Evolutionary conservation across 371 early-diverging fungal species (phyloP).

Genomic region (Mortierella sp.): DNA sequence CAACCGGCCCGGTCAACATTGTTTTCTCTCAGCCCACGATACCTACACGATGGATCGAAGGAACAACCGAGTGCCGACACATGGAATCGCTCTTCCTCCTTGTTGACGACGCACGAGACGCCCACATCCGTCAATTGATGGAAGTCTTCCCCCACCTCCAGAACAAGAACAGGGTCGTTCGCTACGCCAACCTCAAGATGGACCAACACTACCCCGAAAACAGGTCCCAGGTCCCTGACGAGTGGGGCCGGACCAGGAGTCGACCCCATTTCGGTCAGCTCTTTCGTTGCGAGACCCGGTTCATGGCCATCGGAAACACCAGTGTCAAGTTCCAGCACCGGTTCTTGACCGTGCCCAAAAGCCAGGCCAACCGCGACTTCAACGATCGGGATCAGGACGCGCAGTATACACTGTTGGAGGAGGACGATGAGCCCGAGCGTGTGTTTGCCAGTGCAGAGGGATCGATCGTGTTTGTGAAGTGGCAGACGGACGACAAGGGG

Average conservation of each 20-base stretch:
- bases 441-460: conserved; percentile 46
- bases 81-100: conserved; percentile 37
- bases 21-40: conserved; percentile 26
- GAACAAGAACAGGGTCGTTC: conserved; percentile 34
- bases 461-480: conserved; percentile 38
- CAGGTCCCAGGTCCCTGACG: neutral
- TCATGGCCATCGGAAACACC: conserved; percentile 36
- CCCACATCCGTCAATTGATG: conserved; percentile 34
- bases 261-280: conserved; percentile 28
- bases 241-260: neutral
- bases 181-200: conserved; percentile 39
- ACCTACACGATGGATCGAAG: conserved; percentile 30
- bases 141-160: conserved; percentile 20
- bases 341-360: conserved; percentile 41
- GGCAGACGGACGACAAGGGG: conserved; percentile 44
- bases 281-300: conserved; percentile 40
- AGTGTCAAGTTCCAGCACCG: conserved; percentile 41
- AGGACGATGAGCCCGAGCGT: conserved; percentile 41
- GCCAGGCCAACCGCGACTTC: conserved; percentile 39
- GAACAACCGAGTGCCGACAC: conserved; percentile 30
- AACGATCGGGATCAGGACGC: conserved; percentile 37
- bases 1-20: conserved; percentile 18
- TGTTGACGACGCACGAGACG: conserved; percentile 38
- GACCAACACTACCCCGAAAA: conserved; percentile 40
- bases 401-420: conserved; percentile 16